These are phyloP conservation scores for Nitzschia palea DNA, from an alignment of 108 stramenopile species.

Conservation along the genomic window DNA sequence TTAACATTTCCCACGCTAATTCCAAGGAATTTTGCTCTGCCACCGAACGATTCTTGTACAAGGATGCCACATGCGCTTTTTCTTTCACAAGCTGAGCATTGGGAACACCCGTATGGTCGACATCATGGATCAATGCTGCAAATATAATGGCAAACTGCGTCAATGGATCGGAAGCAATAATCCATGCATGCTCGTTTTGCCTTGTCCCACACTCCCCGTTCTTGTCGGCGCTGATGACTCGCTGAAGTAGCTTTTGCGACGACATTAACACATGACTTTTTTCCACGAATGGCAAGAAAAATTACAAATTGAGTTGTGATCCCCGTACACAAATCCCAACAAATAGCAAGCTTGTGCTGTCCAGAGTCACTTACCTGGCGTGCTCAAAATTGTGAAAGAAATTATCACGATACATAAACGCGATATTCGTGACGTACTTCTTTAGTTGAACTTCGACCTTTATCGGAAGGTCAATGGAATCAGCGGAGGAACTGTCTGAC, in stretches of 20 bases:
- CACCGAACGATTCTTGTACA: slow-evolving; percentile 41
- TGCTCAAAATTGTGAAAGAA: slow-evolving; percentile 70
- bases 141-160: slow-evolving; percentile 38
- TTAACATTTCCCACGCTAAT: slow-evolving; percentile 51
- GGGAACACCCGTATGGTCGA: slow-evolving; percentile 57
- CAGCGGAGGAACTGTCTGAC: background rate
- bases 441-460: slow-evolving; percentile 39
- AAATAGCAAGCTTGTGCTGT: too few species aligned
- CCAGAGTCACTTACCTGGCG: slow-evolving; percentile 48
- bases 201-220: slow-evolving; percentile 14
- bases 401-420: slow-evolving; percentile 56
- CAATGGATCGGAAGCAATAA: slow-evolving; percentile 32
- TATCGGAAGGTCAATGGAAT: background rate
- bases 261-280: slow-evolving; percentile 35
- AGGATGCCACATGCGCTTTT: slow-evolving; percentile 42
- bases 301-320: too few species aligned
- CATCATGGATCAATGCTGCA: slow-evolving; percentile 49
- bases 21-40: slow-evolving; percentile 64
- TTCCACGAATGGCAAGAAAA: too few species aligned
- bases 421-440: slow-evolving; percentile 58
- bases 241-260: slow-evolving; percentile 50
- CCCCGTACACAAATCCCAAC: too few species aligned
- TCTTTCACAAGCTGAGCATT: slow-evolving; percentile 55
- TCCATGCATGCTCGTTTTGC: slow-evolving; percentile 31
- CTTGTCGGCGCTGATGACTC: slow-evolving; percentile 20